Conservation (phyloP, 1,139 yeast genomes). For the Kodamaea alishanica region DNA sequence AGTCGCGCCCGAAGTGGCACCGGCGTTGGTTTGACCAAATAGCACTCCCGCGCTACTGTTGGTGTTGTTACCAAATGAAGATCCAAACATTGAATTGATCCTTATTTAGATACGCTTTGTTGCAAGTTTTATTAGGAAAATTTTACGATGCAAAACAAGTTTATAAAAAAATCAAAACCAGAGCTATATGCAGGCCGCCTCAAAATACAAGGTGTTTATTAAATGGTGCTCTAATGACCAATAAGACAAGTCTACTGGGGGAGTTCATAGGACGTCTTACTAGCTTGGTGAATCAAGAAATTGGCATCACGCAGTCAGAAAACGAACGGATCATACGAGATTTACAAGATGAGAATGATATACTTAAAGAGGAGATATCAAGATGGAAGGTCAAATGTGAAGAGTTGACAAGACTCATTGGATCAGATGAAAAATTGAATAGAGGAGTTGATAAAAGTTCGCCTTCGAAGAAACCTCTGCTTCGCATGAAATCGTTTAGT, state of each 20-base stretch:
- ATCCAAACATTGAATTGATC: constrained; percentile 8
- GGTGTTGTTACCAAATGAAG: constrained; percentile 11
- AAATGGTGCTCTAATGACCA: background rate
- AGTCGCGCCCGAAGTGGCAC: constrained; percentile 17
- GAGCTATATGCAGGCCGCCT: too few relatives aligned
- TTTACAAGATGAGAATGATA: constrained; percentile 3
- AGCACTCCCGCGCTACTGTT: constrained; percentile 5
- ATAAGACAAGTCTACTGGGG: constrained; percentile 2
- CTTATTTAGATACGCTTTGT: constrained; percentile 3
- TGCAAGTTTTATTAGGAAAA: background rate
- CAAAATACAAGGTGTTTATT: background rate
- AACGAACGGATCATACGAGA: constrained; percentile 5
- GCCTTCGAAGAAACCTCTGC: constrained; percentile 3
- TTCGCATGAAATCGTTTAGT: constrained; percentile 12
- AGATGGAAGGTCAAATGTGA: constrained; percentile 1
- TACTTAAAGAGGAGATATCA: constrained; percentile 5
- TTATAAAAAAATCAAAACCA: too few relatives aligned
- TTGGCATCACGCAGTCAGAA: constrained; percentile 4
- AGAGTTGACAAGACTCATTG: background rate
- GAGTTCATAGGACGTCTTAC: constrained; percentile 6
- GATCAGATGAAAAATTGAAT: background rate
- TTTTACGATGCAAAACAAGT: too few relatives aligned
- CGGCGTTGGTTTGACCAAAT: constrained; percentile 11
- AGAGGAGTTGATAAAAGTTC: constrained; percentile 1
- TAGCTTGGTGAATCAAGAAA: constrained; percentile 7